A percentile compares a stretch with the other conserved stretches of the same genome.
These are phyloP conservation scores for Cyclanthera cordifolia DNA, from an alignment of 306 rosid genomes.

Conservation along the genomic window DNA sequence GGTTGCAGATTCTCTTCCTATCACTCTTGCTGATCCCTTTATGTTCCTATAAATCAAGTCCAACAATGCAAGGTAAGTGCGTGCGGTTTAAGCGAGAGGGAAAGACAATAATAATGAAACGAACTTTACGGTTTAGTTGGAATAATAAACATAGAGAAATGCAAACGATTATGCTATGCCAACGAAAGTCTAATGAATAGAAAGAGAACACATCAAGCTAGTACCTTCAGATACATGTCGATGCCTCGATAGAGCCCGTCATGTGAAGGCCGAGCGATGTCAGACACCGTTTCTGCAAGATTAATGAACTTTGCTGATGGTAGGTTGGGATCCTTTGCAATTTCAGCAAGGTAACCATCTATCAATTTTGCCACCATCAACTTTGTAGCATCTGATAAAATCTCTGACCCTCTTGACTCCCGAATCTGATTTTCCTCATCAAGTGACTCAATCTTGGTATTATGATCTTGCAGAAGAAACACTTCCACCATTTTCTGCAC, in stretches of 20 bases:
- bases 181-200: background rate
- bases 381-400: conserved; percentile 85
- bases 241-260: conserved; percentile 86
- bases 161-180: background rate
- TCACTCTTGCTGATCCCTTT: conserved; percentile 73
- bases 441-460: conserved; percentile 42
- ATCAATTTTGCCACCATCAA: conserved; percentile 84
- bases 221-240: conserved; percentile 93
- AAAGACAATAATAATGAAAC: too few relatives aligned
- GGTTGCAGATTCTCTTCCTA: conserved; percentile 76
- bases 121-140: background rate
- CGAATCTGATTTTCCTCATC: conserved; percentile 34
- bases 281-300: conserved; percentile 64
- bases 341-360: conserved; percentile 78
- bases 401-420: conserved; percentile 45
- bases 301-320: conserved; percentile 51
- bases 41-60: conserved; percentile 51
- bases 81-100: too few relatives aligned
- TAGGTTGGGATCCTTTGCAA: conserved; percentile 67
- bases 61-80: too few relatives aligned
- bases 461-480: conserved; percentile 49
- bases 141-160: background rate
- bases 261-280: conserved; percentile 61
- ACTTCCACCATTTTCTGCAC: conserved; percentile 60
- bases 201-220: background rate